These are phyloP conservation scores for Aspergillus oerlinghausenensis DNA, from an alignment of 2,329 filamentous ascomycete species.

Conservation along the genomic window DNA sequence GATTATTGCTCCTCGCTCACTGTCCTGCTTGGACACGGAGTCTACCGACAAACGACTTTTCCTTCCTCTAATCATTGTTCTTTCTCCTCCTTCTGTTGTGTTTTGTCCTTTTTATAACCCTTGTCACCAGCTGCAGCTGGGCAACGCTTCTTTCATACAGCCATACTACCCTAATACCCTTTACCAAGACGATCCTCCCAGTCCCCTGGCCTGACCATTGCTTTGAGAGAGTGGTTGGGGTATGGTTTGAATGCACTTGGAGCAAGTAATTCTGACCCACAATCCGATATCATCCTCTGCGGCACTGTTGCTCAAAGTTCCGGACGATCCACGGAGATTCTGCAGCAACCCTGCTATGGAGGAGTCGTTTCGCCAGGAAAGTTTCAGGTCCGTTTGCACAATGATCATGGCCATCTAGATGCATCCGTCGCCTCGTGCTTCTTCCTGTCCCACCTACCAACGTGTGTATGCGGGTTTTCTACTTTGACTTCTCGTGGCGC, in stretches of 20 bases:
- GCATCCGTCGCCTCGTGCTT: slow-evolving; percentile 8
- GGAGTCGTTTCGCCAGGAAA: slow-evolving; percentile 21
- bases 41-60: slow-evolving; percentile 14
- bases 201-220: not conserved
- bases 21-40: slow-evolving; percentile 9
- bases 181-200: not conserved
- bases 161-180: not conserved
- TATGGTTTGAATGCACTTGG: slow-evolving; percentile 3
- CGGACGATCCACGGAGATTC: slow-evolving; percentile 22
- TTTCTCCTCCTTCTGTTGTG: slow-evolving; percentile 8
- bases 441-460: slow-evolving; percentile 9
- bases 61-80: slow-evolving; percentile 7
- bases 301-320: slow-evolving; percentile 15
- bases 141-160: not conserved
- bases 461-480: slow-evolving; percentile 12
- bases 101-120: not conserved
- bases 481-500: slow-evolving; percentile 16
- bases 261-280: slow-evolving; percentile 1
- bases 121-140: slow-evolving; percentile 12
- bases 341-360: slow-evolving; percentile 26
- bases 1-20: slow-evolving; percentile 4
- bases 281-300: slow-evolving; percentile 8
- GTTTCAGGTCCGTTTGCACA: slow-evolving; percentile 22
- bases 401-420: slow-evolving; percentile 24
- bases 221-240: slow-evolving; percentile 7